Evolutionary conservation across 352 stramenopile genomes (phyloP).

Genomic region (Pythium dissimile): DNA sequence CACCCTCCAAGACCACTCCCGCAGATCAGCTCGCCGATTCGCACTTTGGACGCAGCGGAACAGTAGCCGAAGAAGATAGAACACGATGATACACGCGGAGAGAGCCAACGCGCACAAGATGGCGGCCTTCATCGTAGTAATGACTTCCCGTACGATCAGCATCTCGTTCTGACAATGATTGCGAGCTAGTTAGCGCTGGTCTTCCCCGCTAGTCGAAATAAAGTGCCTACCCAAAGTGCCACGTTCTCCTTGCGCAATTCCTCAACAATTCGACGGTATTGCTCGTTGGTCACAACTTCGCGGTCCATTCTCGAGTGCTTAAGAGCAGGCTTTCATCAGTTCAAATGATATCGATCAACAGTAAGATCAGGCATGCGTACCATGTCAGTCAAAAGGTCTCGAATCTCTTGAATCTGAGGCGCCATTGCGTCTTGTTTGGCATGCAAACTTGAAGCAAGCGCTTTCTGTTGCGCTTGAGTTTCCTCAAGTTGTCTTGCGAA

Average conservation of each 20-base stretch:
- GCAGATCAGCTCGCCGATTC: constrained; percentile 65
- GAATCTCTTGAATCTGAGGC: constrained; percentile 53
- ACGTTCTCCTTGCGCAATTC: constrained; percentile 25
- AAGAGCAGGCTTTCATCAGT: neutral
- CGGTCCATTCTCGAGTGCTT: constrained; percentile 16
- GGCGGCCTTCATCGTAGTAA: constrained; percentile 84
- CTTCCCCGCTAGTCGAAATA: neutral
- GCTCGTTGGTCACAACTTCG: constrained; percentile 2
- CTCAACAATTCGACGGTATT: constrained; percentile 19
- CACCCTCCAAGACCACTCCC: constrained; percentile 77
- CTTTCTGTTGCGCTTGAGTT: constrained; percentile 41
- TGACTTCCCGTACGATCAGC: constrained; percentile 73
- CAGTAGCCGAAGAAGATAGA: constrained; percentile 68
- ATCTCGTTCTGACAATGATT: constrained; percentile 59
- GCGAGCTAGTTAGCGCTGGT: neutral
- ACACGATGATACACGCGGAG: constrained; percentile 64
- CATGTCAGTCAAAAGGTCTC: constrained; percentile 41
- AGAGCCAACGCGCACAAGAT: constrained; percentile 73
- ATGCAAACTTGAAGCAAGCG: constrained; percentile 16
- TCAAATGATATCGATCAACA: neutral
- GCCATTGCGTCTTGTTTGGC: constrained; percentile 46
- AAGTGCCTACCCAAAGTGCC: constrained; percentile 24
- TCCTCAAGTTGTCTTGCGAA: constrained; percentile 58
- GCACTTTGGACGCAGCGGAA: constrained; percentile 68
- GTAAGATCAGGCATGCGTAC: constrained; percentile 15